These are phyloP conservation scores for Fusarium protoensiforme DNA, from an alignment of 2,329 filamentous ascomycete species.

Conservation along the genomic window DNA sequence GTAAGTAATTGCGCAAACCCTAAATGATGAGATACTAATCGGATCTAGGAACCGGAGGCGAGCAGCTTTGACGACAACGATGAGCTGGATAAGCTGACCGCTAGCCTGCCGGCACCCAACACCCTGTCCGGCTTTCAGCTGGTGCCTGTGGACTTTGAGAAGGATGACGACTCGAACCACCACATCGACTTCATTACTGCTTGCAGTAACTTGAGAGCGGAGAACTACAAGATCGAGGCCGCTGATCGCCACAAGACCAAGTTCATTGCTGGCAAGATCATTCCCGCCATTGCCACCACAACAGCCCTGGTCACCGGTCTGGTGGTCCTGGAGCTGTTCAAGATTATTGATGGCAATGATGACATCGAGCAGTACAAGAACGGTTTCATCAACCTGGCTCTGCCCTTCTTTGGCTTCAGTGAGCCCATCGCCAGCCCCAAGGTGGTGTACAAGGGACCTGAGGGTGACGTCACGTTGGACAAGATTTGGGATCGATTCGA, in stretches of 20 bases:
- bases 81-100: slow-evolving; percentile 79
- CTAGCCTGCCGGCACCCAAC: slow-evolving; percentile 80
- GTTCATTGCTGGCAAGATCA: slow-evolving; percentile 99
- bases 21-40: slow-evolving; percentile 14
- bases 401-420: slow-evolving; percentile 98
- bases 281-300: slow-evolving; percentile 96
- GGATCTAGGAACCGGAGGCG: slow-evolving; percentile 79
- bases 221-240: slow-evolving; percentile 96
- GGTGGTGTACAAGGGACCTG: slow-evolving; percentile 84
- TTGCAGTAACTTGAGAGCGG: slow-evolving; percentile 93
- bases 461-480: slow-evolving; percentile 86
- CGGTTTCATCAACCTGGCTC: slow-evolving; percentile 93
- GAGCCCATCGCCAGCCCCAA: slow-evolving; percentile 96
- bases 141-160: slow-evolving; percentile 94
- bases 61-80: slow-evolving; percentile 75
- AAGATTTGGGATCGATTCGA: slow-evolving; percentile 99
- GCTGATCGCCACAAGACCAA: slow-evolving; percentile 98
- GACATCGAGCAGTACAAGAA: slow-evolving; percentile 99
- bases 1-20: slow-evolving; percentile 55
- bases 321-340: slow-evolving; percentile 93
- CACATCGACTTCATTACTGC: slow-evolving; percentile 99
- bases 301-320: slow-evolving; percentile 95
- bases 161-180: slow-evolving; percentile 97
- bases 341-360: slow-evolving; percentile 95
- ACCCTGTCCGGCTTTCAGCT: slow-evolving; percentile 89